Percentiles rank a stretch among this genome's conserved stretches.
phyloP scores from a whole-genome alignment of 352 stramenopile species.

The Pythium insidiosum region DNA sequence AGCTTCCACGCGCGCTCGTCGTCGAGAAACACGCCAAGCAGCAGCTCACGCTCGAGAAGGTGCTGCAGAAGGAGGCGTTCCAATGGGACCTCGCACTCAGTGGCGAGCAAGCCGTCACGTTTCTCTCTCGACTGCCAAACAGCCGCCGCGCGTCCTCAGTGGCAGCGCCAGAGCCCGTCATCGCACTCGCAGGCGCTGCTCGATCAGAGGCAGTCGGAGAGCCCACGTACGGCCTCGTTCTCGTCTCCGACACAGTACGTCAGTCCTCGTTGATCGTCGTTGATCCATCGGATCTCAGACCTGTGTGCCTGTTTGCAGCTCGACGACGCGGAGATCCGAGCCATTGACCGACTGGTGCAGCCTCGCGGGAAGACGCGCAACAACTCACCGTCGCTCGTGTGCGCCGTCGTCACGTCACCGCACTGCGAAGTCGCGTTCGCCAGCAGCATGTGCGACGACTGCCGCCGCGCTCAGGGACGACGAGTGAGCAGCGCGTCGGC shows the following conservation, averaged over 20 bases:
- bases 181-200: not conserved
- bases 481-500: slow-evolving; percentile 26
- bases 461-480: slow-evolving; percentile 36
- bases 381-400: slow-evolving; percentile 24
- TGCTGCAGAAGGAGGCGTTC: slow-evolving; percentile 53
- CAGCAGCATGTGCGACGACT: slow-evolving; percentile 37
- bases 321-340: slow-evolving; percentile 33
- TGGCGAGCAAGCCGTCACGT: slow-evolving; percentile 43
- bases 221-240: slow-evolving; percentile 35
- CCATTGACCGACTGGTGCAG: slow-evolving; percentile 42
- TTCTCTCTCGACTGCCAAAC: slow-evolving; percentile 23
- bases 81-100: slow-evolving; percentile 59
- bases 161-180: no score
- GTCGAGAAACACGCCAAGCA: slow-evolving; percentile 46
- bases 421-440: slow-evolving; percentile 31
- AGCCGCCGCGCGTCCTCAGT: not conserved
- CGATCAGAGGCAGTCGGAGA: not conserved
- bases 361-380: slow-evolving; percentile 26
- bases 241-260: slow-evolving; percentile 47
- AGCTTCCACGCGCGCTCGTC: slow-evolving; percentile 52
- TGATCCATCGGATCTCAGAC: not conserved
- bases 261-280: not conserved
- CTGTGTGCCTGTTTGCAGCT: slow-evolving; percentile 18
- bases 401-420: slow-evolving; percentile 34
- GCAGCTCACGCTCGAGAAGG: slow-evolving; percentile 48